Percentiles rank a stretch among this genome's conserved stretches.
phyloP scores from a whole-genome alignment of 2,329 filamentous ascomycete genomes.

The Mycocentrospora acerina region DNA sequence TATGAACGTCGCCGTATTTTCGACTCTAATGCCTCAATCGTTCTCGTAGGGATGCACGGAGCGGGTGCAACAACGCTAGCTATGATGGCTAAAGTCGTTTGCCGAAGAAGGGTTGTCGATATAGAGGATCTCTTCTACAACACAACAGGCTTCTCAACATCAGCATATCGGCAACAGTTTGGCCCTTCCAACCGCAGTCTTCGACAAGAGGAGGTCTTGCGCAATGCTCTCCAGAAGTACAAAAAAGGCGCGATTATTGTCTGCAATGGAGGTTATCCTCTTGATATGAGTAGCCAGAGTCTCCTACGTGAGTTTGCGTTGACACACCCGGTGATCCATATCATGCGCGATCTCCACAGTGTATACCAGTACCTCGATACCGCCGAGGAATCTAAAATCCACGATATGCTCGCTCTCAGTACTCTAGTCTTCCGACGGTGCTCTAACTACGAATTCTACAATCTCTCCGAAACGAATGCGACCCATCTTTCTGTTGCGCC shows the following conservation, averaged over 20 bases:
- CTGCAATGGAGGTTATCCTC: constrained; percentile 63
- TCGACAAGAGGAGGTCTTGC: constrained; percentile 63
- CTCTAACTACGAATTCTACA: constrained; percentile 76
- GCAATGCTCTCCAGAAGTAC: constrained; percentile 61
- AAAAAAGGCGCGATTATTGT: constrained; percentile 66
- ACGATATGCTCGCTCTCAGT: constrained; percentile 59
- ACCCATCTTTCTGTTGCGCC: constrained; percentile 22
- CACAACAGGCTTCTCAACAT: constrained; percentile 60
- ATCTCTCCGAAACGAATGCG: constrained; percentile 60
- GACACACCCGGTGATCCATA: constrained; percentile 70
- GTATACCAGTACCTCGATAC: constrained; percentile 62
- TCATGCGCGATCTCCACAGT: constrained; percentile 64
- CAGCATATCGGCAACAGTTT: constrained; percentile 63
- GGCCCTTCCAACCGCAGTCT: constrained; percentile 64
- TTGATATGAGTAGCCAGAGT: constrained; percentile 63
- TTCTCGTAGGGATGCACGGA: constrained; percentile 72
- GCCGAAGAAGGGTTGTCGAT: constrained; percentile 68
- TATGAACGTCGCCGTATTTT: constrained; percentile 47
- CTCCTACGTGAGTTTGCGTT: constrained; percentile 64
- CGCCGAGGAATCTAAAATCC: constrained; percentile 57
- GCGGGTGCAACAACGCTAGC: constrained; percentile 75
- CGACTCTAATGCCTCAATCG: constrained; percentile 65
- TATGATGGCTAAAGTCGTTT: constrained; percentile 70
- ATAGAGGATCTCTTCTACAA: constrained; percentile 68
- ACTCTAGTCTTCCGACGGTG: constrained; percentile 63